A percentile compares a stretch with the other conserved stretches of the same genome.
Evolutionary conservation across 768 basidiomycete genomes (phyloP).

Genomic region (Ramaria rubella): DNA sequence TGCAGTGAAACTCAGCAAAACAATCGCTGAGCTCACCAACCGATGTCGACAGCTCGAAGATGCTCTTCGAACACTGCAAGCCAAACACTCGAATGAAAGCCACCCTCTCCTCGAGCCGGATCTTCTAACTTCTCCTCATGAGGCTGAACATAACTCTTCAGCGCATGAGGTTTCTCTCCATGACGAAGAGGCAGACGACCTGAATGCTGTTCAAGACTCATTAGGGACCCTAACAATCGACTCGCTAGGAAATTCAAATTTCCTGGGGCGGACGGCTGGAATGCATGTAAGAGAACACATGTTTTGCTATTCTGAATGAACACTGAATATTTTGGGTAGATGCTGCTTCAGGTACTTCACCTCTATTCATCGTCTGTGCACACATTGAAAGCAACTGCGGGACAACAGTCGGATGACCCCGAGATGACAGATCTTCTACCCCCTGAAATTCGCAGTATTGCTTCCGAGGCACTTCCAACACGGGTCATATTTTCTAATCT

Average conservation of each 20-base stretch:
- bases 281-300: conserved; percentile 3
- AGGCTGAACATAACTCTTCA: not conserved
- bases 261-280: conserved; percentile 54
- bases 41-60: conserved; percentile 78
- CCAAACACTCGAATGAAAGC: conserved; percentile 46
- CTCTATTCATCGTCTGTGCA: not conserved
- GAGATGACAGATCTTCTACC: conserved; percentile 7
- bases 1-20: conserved; percentile 61
- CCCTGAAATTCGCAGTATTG: conserved; percentile 5
- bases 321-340: not conserved
- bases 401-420: conserved; percentile 9
- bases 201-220: conserved; percentile 6
- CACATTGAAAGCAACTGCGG: not conserved
- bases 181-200: conserved; percentile 2
- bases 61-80: conserved; percentile 53
- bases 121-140: not conserved
- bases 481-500: conserved; percentile 5
- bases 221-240: conserved; percentile 54
- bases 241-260: conserved; percentile 46
- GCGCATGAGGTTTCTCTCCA: not conserved
- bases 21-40: conserved; percentile 64
- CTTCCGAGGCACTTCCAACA: not conserved
- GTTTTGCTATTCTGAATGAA: not conserved
- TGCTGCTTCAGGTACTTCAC: conserved; percentile 9
- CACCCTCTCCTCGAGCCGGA: conserved; percentile 61